These are phyloP conservation scores for Leccinum pseudoinsigne DNA, from an alignment of 1,284 basidiomycete genomes.

Conservation along the genomic window DNA sequence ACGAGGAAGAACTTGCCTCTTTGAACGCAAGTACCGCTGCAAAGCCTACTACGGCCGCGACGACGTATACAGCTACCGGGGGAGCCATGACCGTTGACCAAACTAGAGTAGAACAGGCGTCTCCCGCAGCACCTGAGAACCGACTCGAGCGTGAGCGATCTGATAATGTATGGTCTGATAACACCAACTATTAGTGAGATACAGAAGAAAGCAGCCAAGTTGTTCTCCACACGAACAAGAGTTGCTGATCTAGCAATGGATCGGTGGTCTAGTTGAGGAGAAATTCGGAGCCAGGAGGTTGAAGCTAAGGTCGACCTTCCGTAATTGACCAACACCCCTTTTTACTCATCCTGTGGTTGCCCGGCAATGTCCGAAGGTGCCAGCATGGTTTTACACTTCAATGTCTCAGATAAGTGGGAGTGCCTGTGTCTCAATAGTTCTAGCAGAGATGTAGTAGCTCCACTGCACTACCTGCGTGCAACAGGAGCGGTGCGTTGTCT, in stretches of 20 bases:
- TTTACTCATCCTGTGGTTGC: constrained; percentile 4
- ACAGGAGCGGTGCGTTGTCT: background rate
- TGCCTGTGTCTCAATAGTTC: background rate
- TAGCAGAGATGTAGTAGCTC: background rate
- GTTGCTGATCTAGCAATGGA: constrained; percentile 4
- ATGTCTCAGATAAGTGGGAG: background rate
- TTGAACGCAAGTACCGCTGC: constrained; percentile 45
- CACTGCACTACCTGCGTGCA: background rate
- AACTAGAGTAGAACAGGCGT: constrained; percentile 9
- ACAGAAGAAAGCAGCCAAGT: background rate
- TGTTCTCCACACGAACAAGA: background rate
- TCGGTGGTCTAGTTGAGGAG: constrained; percentile 7
- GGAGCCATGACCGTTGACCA: constrained; percentile 25
- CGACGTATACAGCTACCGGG: constrained; percentile 38
- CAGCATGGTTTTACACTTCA: background rate
- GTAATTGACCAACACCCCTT: constrained; percentile 19
- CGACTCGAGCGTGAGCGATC: background rate
- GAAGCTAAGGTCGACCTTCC: constrained; percentile 7
- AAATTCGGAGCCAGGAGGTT: constrained; percentile 12
- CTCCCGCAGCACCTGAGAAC: constrained; percentile 19
- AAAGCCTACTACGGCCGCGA: constrained; percentile 39
- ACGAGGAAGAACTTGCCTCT: constrained; percentile 35
- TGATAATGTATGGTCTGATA: background rate
- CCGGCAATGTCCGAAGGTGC: too few species aligned
- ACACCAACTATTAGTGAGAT: constrained; percentile 3